Evolutionary conservation across 371 early-diverging fungal species (phyloP), one percentile per base, ranked within the genome.

Genomic region (Synchytrium microbalum): DNA sequence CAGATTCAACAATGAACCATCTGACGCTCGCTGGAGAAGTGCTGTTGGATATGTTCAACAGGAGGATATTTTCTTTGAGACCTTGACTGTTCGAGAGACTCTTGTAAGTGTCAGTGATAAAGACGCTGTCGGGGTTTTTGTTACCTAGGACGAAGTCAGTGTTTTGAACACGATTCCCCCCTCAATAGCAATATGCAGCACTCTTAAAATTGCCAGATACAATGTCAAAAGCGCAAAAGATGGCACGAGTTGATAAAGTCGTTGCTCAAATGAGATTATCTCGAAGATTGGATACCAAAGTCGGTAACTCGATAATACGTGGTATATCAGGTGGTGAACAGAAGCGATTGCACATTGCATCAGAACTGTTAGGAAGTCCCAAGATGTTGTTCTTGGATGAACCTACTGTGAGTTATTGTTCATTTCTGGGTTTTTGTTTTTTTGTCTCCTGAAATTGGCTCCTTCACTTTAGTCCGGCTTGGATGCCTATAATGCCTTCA

Each of bases 71-170:
- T 74, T 93, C 29, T 87, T 92, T 81, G 79, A 85, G 0, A 91
- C 92, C 0, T 72, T 93, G 59, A 96, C 97, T 0, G 95, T 95
- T 0, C 83, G 88, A 38, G 95, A 96, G 67, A 88, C 93, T 1
- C 78, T 96, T 19, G 78, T 86, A 67, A 38, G 46, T 19, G 10
- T 38, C n/a, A n/a, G n/a, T n/a, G n/a, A n/a, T n/a, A n/a, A n/a
- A n/a, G 92, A 88, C 10, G 5, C 19, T 10, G 5, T 38, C 46
- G 19, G 19, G 5, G 5, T 19, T 38, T 5, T 10, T 38, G 46
- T 10, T 38, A 19, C 46, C 46, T 19, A 38, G 19, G 10, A 38
- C 10, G 5, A 5, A 10, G 5, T 38, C 46, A 10, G 19, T 10
- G 10, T 10, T 19, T 10, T 10, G 19, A 5, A 5, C 19, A 19